These are phyloP conservation scores for Trichoderma aggressivum DNA, from an alignment of 2,329 filamentous ascomycete genomes.

Conservation along the genomic window DNA sequence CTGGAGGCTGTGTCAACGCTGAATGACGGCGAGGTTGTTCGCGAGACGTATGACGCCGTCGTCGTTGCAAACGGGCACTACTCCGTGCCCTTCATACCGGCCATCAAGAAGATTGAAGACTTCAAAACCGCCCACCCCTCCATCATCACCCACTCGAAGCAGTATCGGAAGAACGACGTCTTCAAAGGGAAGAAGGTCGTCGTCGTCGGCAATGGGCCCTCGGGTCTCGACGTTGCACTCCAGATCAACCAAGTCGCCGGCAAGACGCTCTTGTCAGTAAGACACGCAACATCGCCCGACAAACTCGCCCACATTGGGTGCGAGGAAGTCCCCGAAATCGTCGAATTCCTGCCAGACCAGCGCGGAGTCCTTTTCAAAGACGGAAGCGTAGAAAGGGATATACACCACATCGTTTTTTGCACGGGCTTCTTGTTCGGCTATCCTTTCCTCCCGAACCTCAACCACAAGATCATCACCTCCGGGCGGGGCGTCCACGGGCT, in stretches of 20 bases:
- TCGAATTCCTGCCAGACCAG: constrained; percentile 50
- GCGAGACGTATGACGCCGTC: constrained; percentile 66
- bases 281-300: constrained; percentile 45
- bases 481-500: constrained; percentile 69
- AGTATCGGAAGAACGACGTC: constrained; percentile 63
- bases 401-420: constrained; percentile 81
- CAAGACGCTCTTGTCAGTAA: constrained; percentile 64
- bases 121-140: constrained; percentile 60
- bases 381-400: constrained; percentile 58
- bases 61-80: constrained; percentile 76
- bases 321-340: constrained; percentile 56
- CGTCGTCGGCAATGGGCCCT: constrained; percentile 80
- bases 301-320: constrained; percentile 44
- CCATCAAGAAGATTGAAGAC: constrained; percentile 54
- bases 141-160: constrained; percentile 71
- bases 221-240: constrained; percentile 75
- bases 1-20: constrained; percentile 52
- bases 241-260: constrained; percentile 66
- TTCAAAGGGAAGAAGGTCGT: constrained; percentile 72
- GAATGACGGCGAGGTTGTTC: constrained; percentile 35
- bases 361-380: constrained; percentile 65
- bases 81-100: constrained; percentile 63
- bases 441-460: constrained; percentile 60
- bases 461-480: constrained; percentile 56
- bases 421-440: constrained; percentile 87